A percentile compares a stretch with the other conserved stretches of the same genome.
Evolutionary conservation across 768 basidiomycete genomes (phyloP).

Genomic region (Crucibulum laeve): DNA sequence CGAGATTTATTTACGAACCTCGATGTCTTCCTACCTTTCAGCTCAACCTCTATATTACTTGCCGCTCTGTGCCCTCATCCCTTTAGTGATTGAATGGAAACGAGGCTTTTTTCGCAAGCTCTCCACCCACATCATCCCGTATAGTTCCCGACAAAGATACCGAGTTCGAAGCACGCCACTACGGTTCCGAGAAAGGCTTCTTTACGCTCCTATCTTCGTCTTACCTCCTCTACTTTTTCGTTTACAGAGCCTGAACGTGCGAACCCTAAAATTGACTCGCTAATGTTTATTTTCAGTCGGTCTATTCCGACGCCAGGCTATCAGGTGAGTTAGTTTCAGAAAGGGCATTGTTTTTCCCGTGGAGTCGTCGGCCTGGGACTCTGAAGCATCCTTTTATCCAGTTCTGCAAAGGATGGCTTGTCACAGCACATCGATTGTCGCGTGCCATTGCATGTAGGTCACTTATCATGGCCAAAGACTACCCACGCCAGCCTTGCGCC

Average conservation of each 20-base stretch:
- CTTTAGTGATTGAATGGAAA: conserved; percentile 11
- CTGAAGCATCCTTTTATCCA: not conserved
- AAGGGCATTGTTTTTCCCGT: not conserved
- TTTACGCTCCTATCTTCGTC: conserved; percentile 2
- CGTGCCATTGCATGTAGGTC: not conserved
- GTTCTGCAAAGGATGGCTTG: no score
- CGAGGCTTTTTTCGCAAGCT: conserved; percentile 4
- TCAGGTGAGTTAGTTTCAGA: not conserved
- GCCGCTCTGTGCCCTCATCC: conserved; percentile 4
- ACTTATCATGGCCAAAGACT: not conserved
- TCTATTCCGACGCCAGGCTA: conserved; percentile 8
- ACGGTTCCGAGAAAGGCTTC: conserved; percentile 13
- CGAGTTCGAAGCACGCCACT: conserved; percentile 7
- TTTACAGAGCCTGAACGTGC: conserved; percentile 1
- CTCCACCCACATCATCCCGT: conserved; percentile 1
- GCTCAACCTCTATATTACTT: not conserved
- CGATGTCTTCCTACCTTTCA: not conserved
- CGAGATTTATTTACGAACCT: conserved; percentile 1
- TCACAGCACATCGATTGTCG: no score
- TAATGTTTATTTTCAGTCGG: conserved; percentile 11
- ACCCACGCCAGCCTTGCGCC: not conserved
- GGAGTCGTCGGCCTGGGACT: not conserved
- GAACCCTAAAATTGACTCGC: conserved; percentile 2
- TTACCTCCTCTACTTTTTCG: conserved; percentile 2
- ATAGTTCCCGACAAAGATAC: conserved; percentile 13